Evolutionary conservation across 2,329 filamentous ascomycete genomes (phyloP).

Genomic region (Neopestalotiopsis rosae): DNA sequence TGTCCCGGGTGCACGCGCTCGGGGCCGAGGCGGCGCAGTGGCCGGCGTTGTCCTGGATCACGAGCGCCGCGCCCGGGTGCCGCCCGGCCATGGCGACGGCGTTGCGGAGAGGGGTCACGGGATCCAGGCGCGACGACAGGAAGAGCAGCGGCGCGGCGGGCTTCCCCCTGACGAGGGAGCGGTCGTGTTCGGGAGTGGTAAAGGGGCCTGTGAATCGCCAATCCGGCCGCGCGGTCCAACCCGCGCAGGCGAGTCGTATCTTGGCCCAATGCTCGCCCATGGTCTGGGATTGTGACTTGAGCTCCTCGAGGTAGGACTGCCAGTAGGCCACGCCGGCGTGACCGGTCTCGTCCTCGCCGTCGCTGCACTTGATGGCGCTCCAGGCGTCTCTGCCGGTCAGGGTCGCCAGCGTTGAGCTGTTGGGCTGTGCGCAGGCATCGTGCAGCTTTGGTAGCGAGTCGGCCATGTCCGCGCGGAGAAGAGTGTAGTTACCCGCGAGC

Average conservation of each 20-base stretch:
- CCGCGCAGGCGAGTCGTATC: constrained; percentile 45
- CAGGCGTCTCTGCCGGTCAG: constrained; percentile 27
- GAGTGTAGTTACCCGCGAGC: constrained; percentile 35
- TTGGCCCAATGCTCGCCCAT: constrained; percentile 40
- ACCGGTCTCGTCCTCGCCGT: constrained; percentile 35
- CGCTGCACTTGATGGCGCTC: constrained; percentile 39
- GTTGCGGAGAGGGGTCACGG: constrained; percentile 51
- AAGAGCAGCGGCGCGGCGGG: constrained; percentile 51
- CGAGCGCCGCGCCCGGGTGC: constrained; percentile 24
- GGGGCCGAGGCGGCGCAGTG: constrained; percentile 20
- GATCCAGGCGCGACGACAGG: constrained; percentile 48
- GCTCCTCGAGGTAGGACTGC: constrained; percentile 33
- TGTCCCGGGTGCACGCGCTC: constrained; percentile 18
- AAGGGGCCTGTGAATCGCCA: constrained; percentile 45
- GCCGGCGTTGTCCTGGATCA: constrained; percentile 28
- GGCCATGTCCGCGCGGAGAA: constrained; percentile 12
- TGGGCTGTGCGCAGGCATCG: constrained; percentile 12
- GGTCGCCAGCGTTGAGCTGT: constrained; percentile 3
- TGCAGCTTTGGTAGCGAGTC: constrained; percentile 4
- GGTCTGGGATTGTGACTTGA: constrained; percentile 34
- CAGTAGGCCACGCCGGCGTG: constrained; percentile 30
- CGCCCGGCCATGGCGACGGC: constrained; percentile 29
- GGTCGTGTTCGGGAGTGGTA: constrained; percentile 23
- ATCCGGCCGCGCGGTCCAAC: constrained; percentile 42
- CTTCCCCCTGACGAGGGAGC: constrained; percentile 33